Evolutionary conservation across 108 stramenopile genomes (phyloP), one percentile per base, ranked within the genome.

Genomic region (Cyclotella distinguenda): DNA sequence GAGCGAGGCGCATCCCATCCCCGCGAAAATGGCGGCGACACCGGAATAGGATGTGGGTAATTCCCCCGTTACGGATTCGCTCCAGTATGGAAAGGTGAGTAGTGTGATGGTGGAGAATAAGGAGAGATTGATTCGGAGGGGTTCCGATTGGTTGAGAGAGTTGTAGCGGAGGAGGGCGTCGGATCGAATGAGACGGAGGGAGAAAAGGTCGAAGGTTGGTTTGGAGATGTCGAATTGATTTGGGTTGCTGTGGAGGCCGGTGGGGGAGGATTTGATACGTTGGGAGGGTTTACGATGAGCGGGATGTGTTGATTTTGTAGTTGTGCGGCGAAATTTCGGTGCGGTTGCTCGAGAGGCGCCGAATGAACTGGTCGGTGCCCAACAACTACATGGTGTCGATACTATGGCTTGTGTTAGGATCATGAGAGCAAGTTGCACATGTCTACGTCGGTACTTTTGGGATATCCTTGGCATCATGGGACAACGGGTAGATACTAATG

Each of bases 61-160:
- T 13, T 84, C 74, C 10, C 82, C 78, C 23, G 59, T 66, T 9
- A 86, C 77, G 1, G 73, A 66, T 55, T 90, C 86, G 36, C 68
- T 64, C 48, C 87, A 66, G 2, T 53, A 46, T 7, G 90, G 90
- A 56, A 74, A 70, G 4, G 78, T 58, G 18, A 91, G 58, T 9
- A 84, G 46, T 9, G 72, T 60, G 3, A 85, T 33, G 0, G 83
- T 74, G 46, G 77, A 46, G 0, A 88, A 38, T 12, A 78, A 58
- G 45, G 48, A 88, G 42, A 91, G 72, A 39, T 82, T 82, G 58
- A 91, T 91, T 4, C 90, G 82, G 2, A 91, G 59, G 7, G 90
- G 90, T 66, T 91, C 90, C 42, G 82, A 83, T 64, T 91, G 90
- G 61, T 91, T 91, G 9, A 84, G 64, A 7, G 82, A 61, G 62